Evolutionary conservation across 352 stramenopile genomes (phyloP).

Genomic region (Lagenidium sp.): DNA sequence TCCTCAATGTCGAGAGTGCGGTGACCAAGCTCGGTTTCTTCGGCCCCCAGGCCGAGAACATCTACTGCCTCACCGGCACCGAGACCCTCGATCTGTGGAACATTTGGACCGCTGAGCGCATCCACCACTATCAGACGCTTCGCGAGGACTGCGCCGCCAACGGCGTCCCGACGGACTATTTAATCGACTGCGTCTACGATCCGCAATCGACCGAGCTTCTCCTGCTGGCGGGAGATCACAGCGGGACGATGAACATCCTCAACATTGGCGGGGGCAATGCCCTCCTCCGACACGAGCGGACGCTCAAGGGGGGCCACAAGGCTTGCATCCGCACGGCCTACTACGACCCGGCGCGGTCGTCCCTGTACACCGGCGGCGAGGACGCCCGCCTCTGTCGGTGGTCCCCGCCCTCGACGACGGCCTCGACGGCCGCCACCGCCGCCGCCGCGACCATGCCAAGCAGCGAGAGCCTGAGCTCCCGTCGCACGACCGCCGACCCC

Average conservation of each 20-base stretch:
- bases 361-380: conserved; percentile 79
- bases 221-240: conserved; percentile 68
- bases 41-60: conserved; percentile 63
- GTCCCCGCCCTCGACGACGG: conserved; percentile 11
- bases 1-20: conserved; percentile 86
- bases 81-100: conserved; percentile 90
- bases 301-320: conserved; percentile 67
- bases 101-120: conserved; percentile 64
- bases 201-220: conserved; percentile 55
- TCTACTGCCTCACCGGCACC: conserved; percentile 81
- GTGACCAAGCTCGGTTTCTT: conserved; percentile 87
- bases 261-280: conserved; percentile 44
- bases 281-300: conserved; percentile 39
- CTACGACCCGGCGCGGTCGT: conserved; percentile 38
- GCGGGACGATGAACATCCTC: conserved; percentile 65
- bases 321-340: conserved; percentile 74
- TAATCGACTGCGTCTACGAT: conserved; percentile 86
- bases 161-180: conserved; percentile 66
- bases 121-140: conserved; percentile 72
- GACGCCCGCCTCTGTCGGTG: conserved; percentile 83
- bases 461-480: conserved; percentile 8
- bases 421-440: background rate
- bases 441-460: too few species aligned
- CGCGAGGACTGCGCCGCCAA: conserved; percentile 67
- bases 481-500: conserved; percentile 27